Evolutionary conservation across 2,329 filamentous ascomycete species (phyloP), one percentile per base, ranked within the genome.

Genomic region (Didymellaceae sp.): DNA sequence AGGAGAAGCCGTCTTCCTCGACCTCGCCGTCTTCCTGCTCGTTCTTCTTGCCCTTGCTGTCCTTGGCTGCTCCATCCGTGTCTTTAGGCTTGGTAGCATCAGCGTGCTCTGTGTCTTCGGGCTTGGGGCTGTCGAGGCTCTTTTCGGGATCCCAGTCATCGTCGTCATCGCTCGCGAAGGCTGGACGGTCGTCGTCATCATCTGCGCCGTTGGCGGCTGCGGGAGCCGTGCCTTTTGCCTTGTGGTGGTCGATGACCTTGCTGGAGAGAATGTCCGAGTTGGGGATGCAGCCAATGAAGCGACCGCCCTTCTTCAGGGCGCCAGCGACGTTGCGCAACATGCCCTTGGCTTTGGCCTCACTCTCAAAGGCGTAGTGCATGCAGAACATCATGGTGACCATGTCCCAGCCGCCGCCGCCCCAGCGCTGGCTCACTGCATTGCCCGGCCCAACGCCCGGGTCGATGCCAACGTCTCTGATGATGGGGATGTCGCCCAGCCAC

Each of bases 311-410:
- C 73, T 93, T 96, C 65, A 99, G 75, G 2, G 89, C 84, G 1
- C 91, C 89, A 0, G 94, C 88, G 3, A 99, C 93, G 67, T 99
- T 99, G 65, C 86, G 84, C 47, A 99, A 81, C 94, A 99, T 97
- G 56, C 85, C 89, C 34, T 91, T 85, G 2, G 93, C 91, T 73
- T 96, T 95, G 38, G 85, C 84, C 73, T 99, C 93, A 43, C 81
- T 90, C 77, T 97, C 94, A 63, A 97, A 99, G 5, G 94, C 92
- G 72, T 99, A 99, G 76, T 99, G 94, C 86, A 99, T 94, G 66
- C 91, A 95, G 74, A 99, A 99, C 94, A 99, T 99, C 85, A 96
- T 96, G 68, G 88, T 91, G 57, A 99, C 93, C 32, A 97, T 89
- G 70, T 99, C 94, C 64, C 97, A 99, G 4, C 78, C 78, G 31